Evolutionary conservation across 2,329 filamentous ascomycete genomes (phyloP), one percentile per base, ranked within the genome.

Genomic region (Stachybotrys echinatus): DNA sequence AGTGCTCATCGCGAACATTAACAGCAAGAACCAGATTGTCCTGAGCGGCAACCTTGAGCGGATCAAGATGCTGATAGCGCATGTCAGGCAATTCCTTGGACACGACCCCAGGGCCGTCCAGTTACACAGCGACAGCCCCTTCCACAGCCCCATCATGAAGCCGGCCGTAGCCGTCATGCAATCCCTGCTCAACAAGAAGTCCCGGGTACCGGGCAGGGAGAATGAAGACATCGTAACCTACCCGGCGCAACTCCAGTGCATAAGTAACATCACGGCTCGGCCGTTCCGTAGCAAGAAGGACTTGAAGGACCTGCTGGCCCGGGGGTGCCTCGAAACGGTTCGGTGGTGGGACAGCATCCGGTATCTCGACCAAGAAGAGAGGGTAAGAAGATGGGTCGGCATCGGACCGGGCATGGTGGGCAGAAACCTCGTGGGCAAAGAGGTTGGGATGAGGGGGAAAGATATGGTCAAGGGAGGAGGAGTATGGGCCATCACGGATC

Each of bases 1-100:
- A 68, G 92, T 96, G 47, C 75, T 87, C 57, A 91, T 97, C 58
- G 92, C 91, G 52, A 96, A 97, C 69, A 84, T 95, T 71, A 97
- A 97, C 72, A 89, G 86, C 66, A 94, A 91, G 73, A 96, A 96
- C 65, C 92, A 97, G 72, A 95, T 97, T 60, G 92, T 96, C 47
- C 76, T 97, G 48, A 94, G 88, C 63, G 92, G 92, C 34, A 92
- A 85, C 67, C 85, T 96, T 48, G 85, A 86, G 60, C 80, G 84
- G 58, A 96, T 96, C 66, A 85, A 83, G 61, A 86, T 85, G 50
- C 81, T 96, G 18, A 74, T 96, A 48, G 84, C 88, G 12, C 91
- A 96, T 65, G 77, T 97, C 51, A 77, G 91, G 47, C 89, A 95
- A 65, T 96, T 96, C 64, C 83, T 89, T 10, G 92, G 92, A 12